phyloP scores from a whole-genome alignment of 2,329 filamentous ascomycete species.

The Aspergillus costaricaensis region DNA sequence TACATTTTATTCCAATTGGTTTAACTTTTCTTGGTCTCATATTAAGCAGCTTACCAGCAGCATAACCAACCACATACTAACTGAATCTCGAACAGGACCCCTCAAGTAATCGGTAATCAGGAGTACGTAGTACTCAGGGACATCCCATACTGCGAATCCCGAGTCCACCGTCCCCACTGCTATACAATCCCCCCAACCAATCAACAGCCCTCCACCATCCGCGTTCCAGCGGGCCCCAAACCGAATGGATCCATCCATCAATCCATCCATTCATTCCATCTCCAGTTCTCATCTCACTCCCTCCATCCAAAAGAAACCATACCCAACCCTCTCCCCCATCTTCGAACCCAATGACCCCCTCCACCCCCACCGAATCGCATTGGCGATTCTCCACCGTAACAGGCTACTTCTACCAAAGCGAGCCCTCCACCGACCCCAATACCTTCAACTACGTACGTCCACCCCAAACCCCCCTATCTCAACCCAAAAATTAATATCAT shows the following conservation, averaged over 20 bases:
- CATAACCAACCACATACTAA: too few species aligned
- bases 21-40: background rate
- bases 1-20: background rate
- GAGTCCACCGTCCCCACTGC: background rate
- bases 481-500: slow-evolving; percentile 1
- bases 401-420: slow-evolving; percentile 55
- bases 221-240: background rate
- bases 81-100: too few species aligned
- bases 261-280: background rate
- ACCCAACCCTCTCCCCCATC: background rate
- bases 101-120: too few species aligned
- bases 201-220: background rate
- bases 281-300: background rate
- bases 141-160: too few species aligned
- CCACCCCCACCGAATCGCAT: slow-evolving; percentile 19
- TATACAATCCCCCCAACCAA: background rate
- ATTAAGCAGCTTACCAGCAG: background rate
- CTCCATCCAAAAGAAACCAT: background rate
- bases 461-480: background rate
- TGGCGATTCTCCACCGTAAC: slow-evolving; percentile 44
- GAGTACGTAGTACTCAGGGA: too few species aligned
- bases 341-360: slow-evolving; percentile 21
- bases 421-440: slow-evolving; percentile 48
- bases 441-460: slow-evolving; percentile 51
- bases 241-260: background rate